Base-by-base conservation (phyloP, 2,329 filamentous ascomycete genomes). In the Nothophaeocryptopus gaeumannii region DNA sequence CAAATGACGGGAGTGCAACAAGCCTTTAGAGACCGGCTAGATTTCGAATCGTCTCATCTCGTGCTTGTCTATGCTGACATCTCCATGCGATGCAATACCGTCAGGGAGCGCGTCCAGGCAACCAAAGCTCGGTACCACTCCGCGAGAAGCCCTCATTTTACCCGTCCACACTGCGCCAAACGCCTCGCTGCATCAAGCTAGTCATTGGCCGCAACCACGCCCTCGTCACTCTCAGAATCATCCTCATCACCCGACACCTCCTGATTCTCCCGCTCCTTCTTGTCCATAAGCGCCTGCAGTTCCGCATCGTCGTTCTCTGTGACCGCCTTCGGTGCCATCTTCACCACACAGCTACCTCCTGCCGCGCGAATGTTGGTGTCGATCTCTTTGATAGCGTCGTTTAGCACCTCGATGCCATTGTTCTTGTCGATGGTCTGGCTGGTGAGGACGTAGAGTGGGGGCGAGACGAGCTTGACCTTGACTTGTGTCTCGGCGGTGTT, bases 271-370 rank as follows among this genome's bases (percentile, higher is more conserved):
- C 89, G 86, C 78, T 96, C 93, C 60, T 88, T 85, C 85, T 97
- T 96, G 80, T 97, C 93, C 93, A 99, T 99, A 59, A 99, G 81
- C 45, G 92, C 93, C 72, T 96, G 90, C 59, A 99, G 79, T 74
- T 96, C 91, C 20, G 92, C 93, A 67, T 99, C 93, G 66, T 99
- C 95, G 71, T 90, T 95, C 80, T 97, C 95, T 1, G 93, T 99
- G 55, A 99, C 93, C 4, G 95, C 93, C 84, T 97, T 97, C 61
- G 93, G 93, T 65, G 93, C 91, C 93, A 99, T 99, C 83, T 95
- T 96, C 63, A 96, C 86, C 37, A 85, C 81, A 67, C 92, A 86
- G 67, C 83, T 84, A 54, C 93, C 93, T 46, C 88, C 88, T 1
- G 87, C 81, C 39, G 73, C 78, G 68, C 84, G 82, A 68, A 99